Evolutionary conservation across 192 early-diverging fungal species (phyloP).

Genomic region (Coemansia erecta): DNA sequence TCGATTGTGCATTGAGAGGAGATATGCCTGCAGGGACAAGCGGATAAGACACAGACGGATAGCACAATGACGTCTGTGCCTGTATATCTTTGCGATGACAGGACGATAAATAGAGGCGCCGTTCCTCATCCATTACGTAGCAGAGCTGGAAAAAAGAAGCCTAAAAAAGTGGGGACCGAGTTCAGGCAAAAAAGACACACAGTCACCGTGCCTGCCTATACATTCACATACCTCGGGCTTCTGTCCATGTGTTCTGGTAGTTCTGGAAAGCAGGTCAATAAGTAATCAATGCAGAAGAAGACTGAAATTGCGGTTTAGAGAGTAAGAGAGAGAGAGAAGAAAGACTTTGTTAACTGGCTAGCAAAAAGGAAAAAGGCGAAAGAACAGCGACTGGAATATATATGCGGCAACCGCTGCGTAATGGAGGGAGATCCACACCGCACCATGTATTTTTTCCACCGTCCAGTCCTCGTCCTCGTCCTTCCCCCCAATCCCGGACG

Average conservation of each 20-base stretch:
- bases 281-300: not conserved
- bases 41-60: no score
- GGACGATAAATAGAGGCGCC: no score
- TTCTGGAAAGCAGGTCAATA: not conserved
- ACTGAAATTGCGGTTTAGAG: not conserved
- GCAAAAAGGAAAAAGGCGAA: not conserved
- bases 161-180: not conserved
- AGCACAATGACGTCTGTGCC: no score
- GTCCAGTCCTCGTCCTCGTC: not conserved
- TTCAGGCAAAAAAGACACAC: no score
- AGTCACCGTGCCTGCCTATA: not conserved
- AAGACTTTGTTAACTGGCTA: not conserved
- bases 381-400: not conserved
- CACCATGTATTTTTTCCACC: not conserved
- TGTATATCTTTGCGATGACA: no score
- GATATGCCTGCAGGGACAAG: no score
- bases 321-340: not conserved
- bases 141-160: not conserved
- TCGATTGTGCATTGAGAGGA: no score
- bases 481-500: conserved; percentile 2
- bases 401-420: not conserved
- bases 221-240: conserved; percentile 20
- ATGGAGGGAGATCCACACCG: not conserved
- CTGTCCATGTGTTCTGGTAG: conserved; percentile 16
- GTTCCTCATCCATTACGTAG: no score